Conservation (phyloP, 306 rosid species). For the Cajanus cajan region DNA sequence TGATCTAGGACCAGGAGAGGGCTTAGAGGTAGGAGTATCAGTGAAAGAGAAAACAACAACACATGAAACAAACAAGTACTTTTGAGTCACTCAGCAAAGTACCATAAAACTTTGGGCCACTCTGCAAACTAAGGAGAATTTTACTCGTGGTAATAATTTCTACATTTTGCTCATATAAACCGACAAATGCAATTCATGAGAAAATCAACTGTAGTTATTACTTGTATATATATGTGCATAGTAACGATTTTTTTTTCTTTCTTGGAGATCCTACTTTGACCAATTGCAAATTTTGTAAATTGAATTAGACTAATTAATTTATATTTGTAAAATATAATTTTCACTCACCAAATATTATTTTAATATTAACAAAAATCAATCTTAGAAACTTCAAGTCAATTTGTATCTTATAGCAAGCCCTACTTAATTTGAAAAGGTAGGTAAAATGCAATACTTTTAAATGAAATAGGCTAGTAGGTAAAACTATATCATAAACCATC, state of each 20-base stretch:
- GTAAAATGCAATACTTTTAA: too few species aligned
- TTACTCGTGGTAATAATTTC: not conserved
- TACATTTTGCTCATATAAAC: not conserved
- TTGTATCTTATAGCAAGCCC: too few species aligned
- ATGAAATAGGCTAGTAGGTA: not conserved
- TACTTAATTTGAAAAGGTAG: not conserved
- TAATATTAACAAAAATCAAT: too few species aligned
- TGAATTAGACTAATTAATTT: too few species aligned
- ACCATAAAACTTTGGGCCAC: not conserved
- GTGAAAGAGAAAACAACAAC: constrained; percentile 3
- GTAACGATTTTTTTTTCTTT: too few species aligned
- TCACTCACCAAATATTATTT: too few species aligned
- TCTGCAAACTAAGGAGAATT: not conserved
- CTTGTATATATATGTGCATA: too few species aligned
- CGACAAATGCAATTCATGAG: not conserved
- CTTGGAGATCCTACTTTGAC: too few species aligned
- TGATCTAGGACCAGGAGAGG: not conserved
- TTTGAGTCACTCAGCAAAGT: not conserved
- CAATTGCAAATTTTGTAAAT: too few species aligned
- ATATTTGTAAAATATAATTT: too few species aligned
- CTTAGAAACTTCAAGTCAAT: too few species aligned
- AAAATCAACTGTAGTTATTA: not conserved
- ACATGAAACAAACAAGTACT: not conserved
- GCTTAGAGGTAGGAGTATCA: not conserved
- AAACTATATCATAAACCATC: not conserved